These are phyloP conservation scores for Vickermania ingenoplastis DNA, from an alignment of 208 protist species.

Conservation along the genomic window DNA sequence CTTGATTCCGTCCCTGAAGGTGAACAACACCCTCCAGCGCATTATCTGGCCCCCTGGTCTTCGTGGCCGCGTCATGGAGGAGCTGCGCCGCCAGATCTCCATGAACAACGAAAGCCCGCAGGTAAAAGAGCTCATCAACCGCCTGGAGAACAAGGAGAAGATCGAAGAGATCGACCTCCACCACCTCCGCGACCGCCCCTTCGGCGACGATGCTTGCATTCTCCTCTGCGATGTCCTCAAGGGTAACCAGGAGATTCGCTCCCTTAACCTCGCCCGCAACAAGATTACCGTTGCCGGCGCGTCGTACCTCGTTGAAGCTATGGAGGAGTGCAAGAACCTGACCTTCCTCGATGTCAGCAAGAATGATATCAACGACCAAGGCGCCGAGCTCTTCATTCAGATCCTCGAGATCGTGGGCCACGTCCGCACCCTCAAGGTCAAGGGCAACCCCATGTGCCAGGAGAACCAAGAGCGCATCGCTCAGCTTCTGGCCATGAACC, in stretches of 20 bases:
- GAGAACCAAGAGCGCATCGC: slow-evolving; percentile 29
- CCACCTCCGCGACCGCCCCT: slow-evolving; percentile 14
- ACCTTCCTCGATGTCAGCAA: slow-evolving; percentile 44
- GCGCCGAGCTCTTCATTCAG: slow-evolving; percentile 31
- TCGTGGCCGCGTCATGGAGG: slow-evolving; percentile 1
- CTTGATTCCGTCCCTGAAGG: slow-evolving; percentile 28
- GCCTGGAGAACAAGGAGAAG: slow-evolving; percentile 33
- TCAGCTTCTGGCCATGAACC: slow-evolving; percentile 62
- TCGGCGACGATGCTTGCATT: slow-evolving; percentile 53
- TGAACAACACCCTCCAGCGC: slow-evolving; percentile 15
- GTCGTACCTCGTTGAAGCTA: slow-evolving; percentile 44
- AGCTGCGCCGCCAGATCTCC: slow-evolving; percentile 41
- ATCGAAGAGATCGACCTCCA: slow-evolving; percentile 46
- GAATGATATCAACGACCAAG: slow-evolving; percentile 65
- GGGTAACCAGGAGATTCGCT: slow-evolving; percentile 27
- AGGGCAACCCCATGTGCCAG: slow-evolving; percentile 44
- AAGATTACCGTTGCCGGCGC: slow-evolving; percentile 38
- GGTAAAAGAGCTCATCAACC: slow-evolving; percentile 49
- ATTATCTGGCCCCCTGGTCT: slow-evolving; percentile 8
- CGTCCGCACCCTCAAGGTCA: slow-evolving; percentile 26
- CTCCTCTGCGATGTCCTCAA: slow-evolving; percentile 43
- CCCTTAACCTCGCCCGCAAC: slow-evolving; percentile 61
- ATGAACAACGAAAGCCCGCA: slow-evolving; percentile 52
- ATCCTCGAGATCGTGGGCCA: slow-evolving; percentile 32
- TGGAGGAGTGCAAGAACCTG: slow-evolving; percentile 40